These are phyloP conservation scores for Stachybotrys chlorohalonatus DNA, from an alignment of 2,329 filamentous ascomycete genomes.

Conservation along the genomic window DNA sequence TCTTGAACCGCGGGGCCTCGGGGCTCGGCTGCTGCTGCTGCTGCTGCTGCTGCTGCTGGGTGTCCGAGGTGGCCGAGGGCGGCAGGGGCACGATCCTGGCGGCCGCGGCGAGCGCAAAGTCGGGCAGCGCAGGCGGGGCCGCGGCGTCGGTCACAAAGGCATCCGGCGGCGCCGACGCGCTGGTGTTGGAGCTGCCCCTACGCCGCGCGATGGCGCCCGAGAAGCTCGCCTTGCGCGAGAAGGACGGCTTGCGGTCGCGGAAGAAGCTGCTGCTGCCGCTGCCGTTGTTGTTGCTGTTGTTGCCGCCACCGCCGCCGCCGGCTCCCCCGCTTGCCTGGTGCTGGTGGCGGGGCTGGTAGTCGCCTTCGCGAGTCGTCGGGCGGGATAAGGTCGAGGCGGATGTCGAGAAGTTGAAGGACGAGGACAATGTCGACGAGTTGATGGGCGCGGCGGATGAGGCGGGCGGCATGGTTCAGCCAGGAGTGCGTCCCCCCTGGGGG, in stretches of 20 bases:
- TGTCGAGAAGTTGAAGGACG: slow-evolving; percentile 18
- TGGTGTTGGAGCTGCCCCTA: slow-evolving; percentile 23
- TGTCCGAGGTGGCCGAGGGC: slow-evolving; percentile 14
- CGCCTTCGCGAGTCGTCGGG: slow-evolving; percentile 26
- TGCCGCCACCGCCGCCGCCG: not conserved
- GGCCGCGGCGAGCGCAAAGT: slow-evolving; percentile 41
- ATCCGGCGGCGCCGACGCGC: slow-evolving; percentile 22
- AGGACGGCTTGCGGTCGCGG: slow-evolving; percentile 43
- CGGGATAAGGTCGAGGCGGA: slow-evolving; percentile 14
- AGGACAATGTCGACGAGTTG: slow-evolving; percentile 9
- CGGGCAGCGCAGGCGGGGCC: slow-evolving; percentile 43
- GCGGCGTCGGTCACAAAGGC: slow-evolving; percentile 34
- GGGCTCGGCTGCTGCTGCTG: slow-evolving; percentile 4
- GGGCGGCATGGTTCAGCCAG: not conserved
- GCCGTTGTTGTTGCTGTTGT: slow-evolving; percentile 9
- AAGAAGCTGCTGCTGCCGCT: slow-evolving; percentile 12
- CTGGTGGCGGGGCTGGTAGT: not conserved
- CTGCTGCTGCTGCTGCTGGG: slow-evolving; percentile 9
- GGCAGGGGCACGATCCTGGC: slow-evolving; percentile 29
- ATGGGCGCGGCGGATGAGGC: not conserved
- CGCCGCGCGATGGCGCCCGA: slow-evolving; percentile 34
- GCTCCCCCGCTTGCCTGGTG: not conserved
- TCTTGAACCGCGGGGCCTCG: slow-evolving; percentile 29
- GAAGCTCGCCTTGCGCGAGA: slow-evolving; percentile 45
- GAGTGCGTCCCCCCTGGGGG: not conserved